A percentile compares a stretch with the other conserved stretches of the same genome.
These are phyloP conservation scores for Eutrema heterophyllum DNA, from an alignment of 345 rosid genomes.

Conservation along the genomic window DNA sequence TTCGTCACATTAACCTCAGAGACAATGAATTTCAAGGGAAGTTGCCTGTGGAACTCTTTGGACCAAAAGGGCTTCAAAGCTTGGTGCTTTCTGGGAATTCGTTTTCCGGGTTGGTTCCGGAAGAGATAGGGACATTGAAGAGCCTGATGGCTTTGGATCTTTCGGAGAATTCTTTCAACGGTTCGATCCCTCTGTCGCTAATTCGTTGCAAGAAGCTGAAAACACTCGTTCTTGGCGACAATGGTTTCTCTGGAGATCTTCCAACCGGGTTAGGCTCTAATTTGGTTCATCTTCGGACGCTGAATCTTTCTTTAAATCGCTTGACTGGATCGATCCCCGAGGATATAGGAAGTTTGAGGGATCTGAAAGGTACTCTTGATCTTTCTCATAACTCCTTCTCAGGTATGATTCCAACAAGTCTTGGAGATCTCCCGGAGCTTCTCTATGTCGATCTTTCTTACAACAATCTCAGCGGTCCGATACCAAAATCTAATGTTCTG, in stretches of 20 bases:
- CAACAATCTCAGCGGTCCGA: constrained; percentile 69
- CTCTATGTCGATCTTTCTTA: constrained; percentile 70
- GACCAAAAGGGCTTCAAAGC: constrained; percentile 52
- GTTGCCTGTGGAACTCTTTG: constrained; percentile 53
- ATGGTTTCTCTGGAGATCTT: constrained; percentile 55
- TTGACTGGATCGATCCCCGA: constrained; percentile 53
- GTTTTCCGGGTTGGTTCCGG: constrained; percentile 64
- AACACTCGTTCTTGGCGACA: constrained; percentile 51
- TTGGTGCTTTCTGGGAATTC: constrained; percentile 70
- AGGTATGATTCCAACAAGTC: constrained; percentile 61
- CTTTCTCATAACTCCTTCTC: constrained; percentile 72
- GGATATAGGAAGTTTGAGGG: constrained; percentile 52
- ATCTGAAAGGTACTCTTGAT: constrained; percentile 58
- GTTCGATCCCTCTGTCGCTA: constrained; percentile 46
- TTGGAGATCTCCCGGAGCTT: constrained; percentile 60
- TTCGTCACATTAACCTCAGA: constrained; percentile 58
- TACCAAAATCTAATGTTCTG: constrained; percentile 54
- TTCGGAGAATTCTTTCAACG: constrained; percentile 51
- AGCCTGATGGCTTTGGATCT: constrained; percentile 55
- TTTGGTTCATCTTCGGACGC: constrained; percentile 41
- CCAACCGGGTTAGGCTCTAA: constrained; percentile 40
- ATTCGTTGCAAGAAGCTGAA: constrained; percentile 51
- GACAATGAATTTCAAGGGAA: constrained; percentile 57
- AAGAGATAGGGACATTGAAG: constrained; percentile 48
- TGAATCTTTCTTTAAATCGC: constrained; percentile 59